Conservation (phyloP, 306 rosid species). For the Cucurbita argyrosperma region DNA sequence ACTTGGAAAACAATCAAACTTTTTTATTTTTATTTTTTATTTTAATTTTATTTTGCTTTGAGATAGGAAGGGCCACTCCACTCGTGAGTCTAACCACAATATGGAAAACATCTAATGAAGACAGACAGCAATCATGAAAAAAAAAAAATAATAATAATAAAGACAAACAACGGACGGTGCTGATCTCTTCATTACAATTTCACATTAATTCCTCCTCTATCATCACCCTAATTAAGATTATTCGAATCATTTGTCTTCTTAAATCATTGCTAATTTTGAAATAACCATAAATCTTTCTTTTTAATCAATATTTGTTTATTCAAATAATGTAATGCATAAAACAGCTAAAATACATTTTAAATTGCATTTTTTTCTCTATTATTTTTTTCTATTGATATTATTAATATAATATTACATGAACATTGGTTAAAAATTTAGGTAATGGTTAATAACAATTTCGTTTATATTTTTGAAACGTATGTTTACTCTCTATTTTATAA, state of each 20-base stretch:
- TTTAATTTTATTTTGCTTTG: not conserved
- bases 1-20: slow-evolving; percentile 3
- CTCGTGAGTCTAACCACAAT: slow-evolving; percentile 5
- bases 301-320: no score
- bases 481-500: no score
- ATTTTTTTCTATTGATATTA: no score
- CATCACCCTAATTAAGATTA: not conserved
- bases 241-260: not conserved
- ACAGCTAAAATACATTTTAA: no score
- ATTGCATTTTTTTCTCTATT: no score
- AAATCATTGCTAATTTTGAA: not conserved
- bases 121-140: not conserved
- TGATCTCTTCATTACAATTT: not conserved
- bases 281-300: not conserved
- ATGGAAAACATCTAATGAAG: not conserved
- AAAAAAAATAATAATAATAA: not conserved
- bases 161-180: slow-evolving; percentile 1
- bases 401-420: no score
- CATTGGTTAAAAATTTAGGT: no score
- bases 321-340: no score
- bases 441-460: no score
- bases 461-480: no score
- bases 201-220: not conserved
- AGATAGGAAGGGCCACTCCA: slow-evolving; percentile 1
- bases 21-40: not conserved